These are phyloP conservation scores for Agastache rugosa DNA, from an alignment of 257 asterid species.

Conservation along the genomic window DNA sequence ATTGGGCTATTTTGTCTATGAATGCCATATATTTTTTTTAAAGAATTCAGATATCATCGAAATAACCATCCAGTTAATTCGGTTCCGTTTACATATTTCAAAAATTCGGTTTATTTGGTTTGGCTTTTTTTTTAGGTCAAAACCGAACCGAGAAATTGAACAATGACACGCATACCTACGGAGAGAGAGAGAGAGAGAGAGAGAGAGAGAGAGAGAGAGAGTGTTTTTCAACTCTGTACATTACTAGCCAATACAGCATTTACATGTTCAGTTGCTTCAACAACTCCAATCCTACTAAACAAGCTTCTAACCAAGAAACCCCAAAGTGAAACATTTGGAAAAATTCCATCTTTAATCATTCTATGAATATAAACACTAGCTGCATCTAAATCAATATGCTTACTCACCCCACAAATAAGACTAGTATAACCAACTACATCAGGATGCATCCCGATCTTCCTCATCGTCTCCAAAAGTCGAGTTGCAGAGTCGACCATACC, in stretches of 20 bases:
- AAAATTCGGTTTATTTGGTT: no score
- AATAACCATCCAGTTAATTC: no score
- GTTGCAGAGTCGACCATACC: conserved; percentile 61
- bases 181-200: no score
- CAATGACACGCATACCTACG: no score
- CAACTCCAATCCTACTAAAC: conserved; percentile 55
- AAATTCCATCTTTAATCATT: conserved; percentile 71
- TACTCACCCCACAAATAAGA: conserved; percentile 59
- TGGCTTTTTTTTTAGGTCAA: no score
- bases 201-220: neutral
- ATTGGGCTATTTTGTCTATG: no score
- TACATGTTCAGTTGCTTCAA: conserved; percentile 45
- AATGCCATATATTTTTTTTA: no score
- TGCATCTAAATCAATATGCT: conserved; percentile 51
- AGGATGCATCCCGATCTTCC: conserved; percentile 49
- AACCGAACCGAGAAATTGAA: no score
- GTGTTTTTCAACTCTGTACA: neutral
- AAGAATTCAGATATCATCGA: no score
- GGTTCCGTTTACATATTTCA: no score
- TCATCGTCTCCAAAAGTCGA: conserved; percentile 56
- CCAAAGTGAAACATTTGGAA: conserved; percentile 70
- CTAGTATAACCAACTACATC: conserved; percentile 66
- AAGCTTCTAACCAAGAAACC: conserved; percentile 65
- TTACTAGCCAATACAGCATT: conserved; percentile 42
- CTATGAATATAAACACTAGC: conserved; percentile 52